A percentile compares a stretch with the other conserved stretches of the same genome.
These are phyloP conservation scores for Geranium rotundifolium DNA, from an alignment of 345 rosid genomes.

Conservation along the genomic window DNA sequence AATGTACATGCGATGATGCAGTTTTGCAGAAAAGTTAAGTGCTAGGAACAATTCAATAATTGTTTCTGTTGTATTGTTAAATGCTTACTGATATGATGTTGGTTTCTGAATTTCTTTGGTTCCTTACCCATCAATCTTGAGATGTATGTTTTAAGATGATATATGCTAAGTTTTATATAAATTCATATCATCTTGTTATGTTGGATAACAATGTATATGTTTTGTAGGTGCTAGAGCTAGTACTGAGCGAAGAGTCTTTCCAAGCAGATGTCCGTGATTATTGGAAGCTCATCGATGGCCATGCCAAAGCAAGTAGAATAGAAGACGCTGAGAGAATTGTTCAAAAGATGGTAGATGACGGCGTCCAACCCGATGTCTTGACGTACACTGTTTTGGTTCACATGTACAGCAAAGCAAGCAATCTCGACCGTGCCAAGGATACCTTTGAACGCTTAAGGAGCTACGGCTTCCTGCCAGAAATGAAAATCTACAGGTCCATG, in stretches of 20 bases:
- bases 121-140: not conserved
- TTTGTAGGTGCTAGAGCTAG: slow-evolving; percentile 58
- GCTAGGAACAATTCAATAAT: too few species aligned
- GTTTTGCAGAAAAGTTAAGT: too few species aligned
- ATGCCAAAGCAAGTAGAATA: slow-evolving; percentile 40
- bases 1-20: too few species aligned
- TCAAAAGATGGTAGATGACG: slow-evolving; percentile 55
- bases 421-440: slow-evolving; percentile 53
- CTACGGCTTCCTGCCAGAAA: slow-evolving; percentile 56
- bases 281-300: slow-evolving; percentile 55
- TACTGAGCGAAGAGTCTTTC: slow-evolving; percentile 55
- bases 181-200: too few species aligned
- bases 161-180: not conserved
- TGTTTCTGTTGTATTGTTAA: too few species aligned
- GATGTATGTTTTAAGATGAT: not conserved
- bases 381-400: slow-evolving; percentile 40
- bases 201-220: slow-evolving; percentile 7
- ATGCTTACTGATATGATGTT: too few species aligned
- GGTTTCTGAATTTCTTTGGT: not conserved
- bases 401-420: slow-evolving; percentile 66
- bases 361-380: slow-evolving; percentile 48
- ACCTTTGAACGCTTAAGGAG: slow-evolving; percentile 48
- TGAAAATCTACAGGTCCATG: slow-evolving; percentile 51
- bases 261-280: slow-evolving; percentile 48
- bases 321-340: slow-evolving; percentile 73